Evolutionary conservation across 352 stramenopile genomes (phyloP).

Genomic region (Phytophthora kernoviae): DNA sequence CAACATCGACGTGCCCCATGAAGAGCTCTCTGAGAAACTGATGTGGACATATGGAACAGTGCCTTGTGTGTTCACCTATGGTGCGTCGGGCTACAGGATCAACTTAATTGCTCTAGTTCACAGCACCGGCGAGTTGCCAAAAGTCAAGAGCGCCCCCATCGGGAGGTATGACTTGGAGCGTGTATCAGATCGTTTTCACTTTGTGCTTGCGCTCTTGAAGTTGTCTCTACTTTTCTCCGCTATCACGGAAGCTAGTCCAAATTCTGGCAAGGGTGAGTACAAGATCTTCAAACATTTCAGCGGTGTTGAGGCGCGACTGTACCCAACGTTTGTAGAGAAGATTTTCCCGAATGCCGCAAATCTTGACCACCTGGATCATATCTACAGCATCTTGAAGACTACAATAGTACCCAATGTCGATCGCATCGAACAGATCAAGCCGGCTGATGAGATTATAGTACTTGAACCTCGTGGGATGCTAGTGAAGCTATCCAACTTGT

Average conservation of each 20-base stretch:
- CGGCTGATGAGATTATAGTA: slow-evolving; percentile 1
- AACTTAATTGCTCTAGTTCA: slow-evolving; percentile 10
- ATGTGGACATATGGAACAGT: slow-evolving; percentile 17
- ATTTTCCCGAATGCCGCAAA: slow-evolving; percentile 3
- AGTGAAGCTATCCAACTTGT: slow-evolving; percentile 9
- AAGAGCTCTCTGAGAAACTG: slow-evolving; percentile 13
- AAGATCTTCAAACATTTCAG: slow-evolving; percentile 7
- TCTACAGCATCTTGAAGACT: slow-evolving; percentile 12
- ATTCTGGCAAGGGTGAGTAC: slow-evolving; percentile 13
- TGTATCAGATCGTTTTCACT: slow-evolving; percentile 7
- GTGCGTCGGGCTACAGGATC: slow-evolving; percentile 15
- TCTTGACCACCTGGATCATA: slow-evolving; percentile 7
- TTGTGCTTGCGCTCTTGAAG: slow-evolving; percentile 24
- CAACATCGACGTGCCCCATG: slow-evolving; percentile 4
- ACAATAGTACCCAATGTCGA: slow-evolving; percentile 22
- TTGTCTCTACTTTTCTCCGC: slow-evolving; percentile 23
- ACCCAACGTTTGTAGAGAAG: slow-evolving; percentile 17
- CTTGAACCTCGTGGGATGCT: slow-evolving; percentile 17
- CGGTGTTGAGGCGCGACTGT: slow-evolving; percentile 13
- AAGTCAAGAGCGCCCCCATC: slow-evolving; percentile 9
- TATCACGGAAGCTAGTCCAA: slow-evolving; percentile 17
- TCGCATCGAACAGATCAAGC: neutral
- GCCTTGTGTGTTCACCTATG: slow-evolving; percentile 24
- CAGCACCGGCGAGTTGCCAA: neutral
- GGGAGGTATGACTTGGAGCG: slow-evolving; percentile 17